Evolutionary conservation across 2,329 filamentous ascomycete genomes (phyloP), one percentile per base, ranked within the genome.

Genomic region (Pseudopyrenochaeta lycopersici): DNA sequence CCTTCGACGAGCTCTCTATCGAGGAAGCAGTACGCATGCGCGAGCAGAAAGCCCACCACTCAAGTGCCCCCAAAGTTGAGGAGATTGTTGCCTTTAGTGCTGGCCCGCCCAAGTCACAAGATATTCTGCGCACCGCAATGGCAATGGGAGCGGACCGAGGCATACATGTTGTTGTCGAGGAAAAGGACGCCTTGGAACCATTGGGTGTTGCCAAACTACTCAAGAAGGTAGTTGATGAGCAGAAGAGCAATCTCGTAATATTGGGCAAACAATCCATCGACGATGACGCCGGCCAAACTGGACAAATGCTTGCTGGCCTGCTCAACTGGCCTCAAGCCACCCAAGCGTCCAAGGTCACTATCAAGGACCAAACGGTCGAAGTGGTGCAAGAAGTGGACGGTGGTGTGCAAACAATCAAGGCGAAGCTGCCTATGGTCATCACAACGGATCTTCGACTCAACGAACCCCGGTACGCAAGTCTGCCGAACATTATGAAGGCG

Each of bases 401-500:
- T 9, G 95, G 95, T 63, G 90, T 91, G 32, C 95, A 98, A 84
- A 97, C 93, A 59, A 81, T 99, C 49, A 85, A 84, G 76, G 88
- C 91, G 1, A 91, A 90, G 81, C 79, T 99, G 77, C 95, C 95
- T 0, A 88, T 98, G 88, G 82, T 99, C 46, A 90, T 99, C 67
- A 99, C 95, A 57, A 97, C 95, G 58, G 95, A 99, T 81, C 77
- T 99, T 80, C 82, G 95, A 46, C 81, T 99, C 76, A 99, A 99
- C 74, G 92, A 96, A 85, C 95, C 95, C 54, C 84, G 95, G 62
- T 99, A 97, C 77, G 95, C 94, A 18, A 97, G 88, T 78, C 77
- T 99, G 85, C 94, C 93, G 45, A 98, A 98, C 76, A 98, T 99
- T 63, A 99, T 99, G 95, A 99, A 98, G 89, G 95, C 95, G 47